Evolutionary conservation across 1,139 yeast species (phyloP).

Genomic region (Magnusiomyces fungicola): DNA sequence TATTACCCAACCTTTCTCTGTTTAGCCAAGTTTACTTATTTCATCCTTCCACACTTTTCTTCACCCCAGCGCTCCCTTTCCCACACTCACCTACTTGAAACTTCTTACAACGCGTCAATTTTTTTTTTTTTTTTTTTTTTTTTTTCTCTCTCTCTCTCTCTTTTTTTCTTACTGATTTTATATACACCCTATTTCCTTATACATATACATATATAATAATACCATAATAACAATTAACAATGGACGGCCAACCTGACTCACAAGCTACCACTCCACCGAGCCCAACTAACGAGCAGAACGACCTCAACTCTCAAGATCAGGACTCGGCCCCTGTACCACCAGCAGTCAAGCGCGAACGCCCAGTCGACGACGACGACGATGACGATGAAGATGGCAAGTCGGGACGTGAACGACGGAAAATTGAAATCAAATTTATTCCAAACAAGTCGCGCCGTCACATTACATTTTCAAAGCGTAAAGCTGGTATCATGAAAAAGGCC

Average conservation of each 20-base stretch:
- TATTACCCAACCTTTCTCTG: background rate
- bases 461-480: conserved; percentile 94
- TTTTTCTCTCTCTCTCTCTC: background rate
- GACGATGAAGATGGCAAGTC: conserved; percentile 67
- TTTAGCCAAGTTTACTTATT: too few relatives aligned
- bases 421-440: conserved; percentile 93
- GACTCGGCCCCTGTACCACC: conserved; percentile 9
- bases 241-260: background rate
- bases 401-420: conserved; percentile 85
- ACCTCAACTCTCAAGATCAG: background rate
- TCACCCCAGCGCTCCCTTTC: background rate
- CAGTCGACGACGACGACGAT: conserved; percentile 43
- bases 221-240: background rate
- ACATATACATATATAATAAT: background rate
- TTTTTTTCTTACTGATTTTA: background rate
- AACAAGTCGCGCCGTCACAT: conserved; percentile 97
- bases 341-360: conserved; percentile 20
- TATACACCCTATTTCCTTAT: background rate
- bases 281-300: background rate
- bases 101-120: background rate
- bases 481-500: conserved; percentile 97
- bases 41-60: too few relatives aligned
- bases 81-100: background rate
- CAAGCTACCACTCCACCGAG: conserved; percentile 4
- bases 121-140: background rate